Conservation (phyloP, 2,329 filamentous ascomycete species). For the Xylaria sp. region DNA sequence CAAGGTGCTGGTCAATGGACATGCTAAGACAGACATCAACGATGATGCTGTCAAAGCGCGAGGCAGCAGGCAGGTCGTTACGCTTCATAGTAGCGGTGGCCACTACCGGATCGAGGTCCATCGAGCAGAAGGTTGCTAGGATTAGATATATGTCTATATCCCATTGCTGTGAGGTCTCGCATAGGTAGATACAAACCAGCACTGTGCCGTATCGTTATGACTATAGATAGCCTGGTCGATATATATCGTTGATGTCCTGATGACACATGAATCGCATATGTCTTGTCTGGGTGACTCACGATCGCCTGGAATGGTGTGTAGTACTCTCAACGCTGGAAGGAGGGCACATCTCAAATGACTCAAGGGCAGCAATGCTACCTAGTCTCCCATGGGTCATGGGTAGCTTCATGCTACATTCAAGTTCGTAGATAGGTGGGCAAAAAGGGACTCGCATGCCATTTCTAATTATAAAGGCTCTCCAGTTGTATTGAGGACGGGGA, state of each 20-base stretch:
- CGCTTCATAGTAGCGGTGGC: conserved; percentile 10
- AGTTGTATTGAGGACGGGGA: too few species aligned
- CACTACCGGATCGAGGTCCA: conserved; percentile 22
- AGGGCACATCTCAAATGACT: not conserved
- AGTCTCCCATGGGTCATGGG: too few species aligned
- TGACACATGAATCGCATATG: not conserved
- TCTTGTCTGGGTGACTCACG: conserved; percentile 7
- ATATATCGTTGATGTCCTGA: conserved; percentile 1
- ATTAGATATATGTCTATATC: not conserved
- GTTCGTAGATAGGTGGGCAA: too few species aligned
- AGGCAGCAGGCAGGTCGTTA: conserved; percentile 14
- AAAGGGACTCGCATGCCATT: not conserved
- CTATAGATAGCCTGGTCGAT: conserved; percentile 1
- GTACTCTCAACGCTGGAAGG: not conserved
- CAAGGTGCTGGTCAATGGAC: conserved; percentile 27
- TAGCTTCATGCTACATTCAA: too few species aligned
- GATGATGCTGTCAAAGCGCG: conserved; percentile 1
- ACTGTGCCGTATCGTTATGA: conserved; percentile 4
- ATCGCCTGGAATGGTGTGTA: too few species aligned
- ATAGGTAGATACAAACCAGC: conserved; percentile 8
- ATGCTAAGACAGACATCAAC: conserved; percentile 5
- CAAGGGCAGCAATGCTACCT: too few species aligned
- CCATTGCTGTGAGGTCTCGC: not conserved
- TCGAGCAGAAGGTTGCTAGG: conserved; percentile 5
- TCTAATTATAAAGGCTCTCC: too few species aligned